These are phyloP conservation scores for Esteya vermicola DNA, from an alignment of 2,329 filamentous ascomycete species.

Conservation along the genomic window DNA sequence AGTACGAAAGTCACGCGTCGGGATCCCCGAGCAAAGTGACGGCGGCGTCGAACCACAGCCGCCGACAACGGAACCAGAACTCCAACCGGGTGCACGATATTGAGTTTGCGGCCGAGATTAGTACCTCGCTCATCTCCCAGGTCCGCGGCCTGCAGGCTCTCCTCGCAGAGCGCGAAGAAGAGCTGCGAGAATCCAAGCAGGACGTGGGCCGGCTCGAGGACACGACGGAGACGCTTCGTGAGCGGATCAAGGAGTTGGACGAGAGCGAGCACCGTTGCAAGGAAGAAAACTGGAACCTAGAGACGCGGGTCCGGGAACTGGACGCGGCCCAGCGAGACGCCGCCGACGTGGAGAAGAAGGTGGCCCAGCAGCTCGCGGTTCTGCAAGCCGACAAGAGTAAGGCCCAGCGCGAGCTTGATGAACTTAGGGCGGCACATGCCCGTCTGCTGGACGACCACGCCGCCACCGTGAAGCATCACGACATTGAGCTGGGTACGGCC, in stretches of 20 bases:
- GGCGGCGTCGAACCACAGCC: conserved; percentile 71
- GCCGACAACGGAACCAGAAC: conserved; percentile 82
- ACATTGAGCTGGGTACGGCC: conserved; percentile 73
- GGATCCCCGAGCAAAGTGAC: conserved; percentile 80
- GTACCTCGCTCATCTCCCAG: conserved; percentile 84
- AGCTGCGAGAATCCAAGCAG: conserved; percentile 57
- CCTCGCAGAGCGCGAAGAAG: conserved; percentile 76
- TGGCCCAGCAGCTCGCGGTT: conserved; percentile 57
- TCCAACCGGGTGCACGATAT: conserved; percentile 85
- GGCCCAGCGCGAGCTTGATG: conserved; percentile 77
- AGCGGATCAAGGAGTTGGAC: conserved; percentile 69
- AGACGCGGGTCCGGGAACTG: conserved; percentile 81
- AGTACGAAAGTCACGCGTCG: conserved; percentile 72
- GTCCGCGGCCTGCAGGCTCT: conserved; percentile 79
- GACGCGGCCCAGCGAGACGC: conserved; percentile 60
- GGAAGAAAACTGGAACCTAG: conserved; percentile 96
- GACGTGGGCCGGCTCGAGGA: conserved; percentile 72
- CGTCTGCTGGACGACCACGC: conserved; percentile 73
- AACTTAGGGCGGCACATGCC: conserved; percentile 65
- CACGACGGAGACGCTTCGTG: conserved; percentile 64
- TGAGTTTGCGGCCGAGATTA: conserved; percentile 96
- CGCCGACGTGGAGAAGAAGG: conserved; percentile 67
- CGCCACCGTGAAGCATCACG: conserved; percentile 64
- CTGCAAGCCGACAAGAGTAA: conserved; percentile 61
- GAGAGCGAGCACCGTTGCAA: conserved; percentile 95